Percentiles rank a stretch among this genome's conserved stretches.
These are phyloP conservation scores for Leptomonas pyrrhocoris DNA, from an alignment of 208 protist species.

Conservation along the genomic window DNA sequence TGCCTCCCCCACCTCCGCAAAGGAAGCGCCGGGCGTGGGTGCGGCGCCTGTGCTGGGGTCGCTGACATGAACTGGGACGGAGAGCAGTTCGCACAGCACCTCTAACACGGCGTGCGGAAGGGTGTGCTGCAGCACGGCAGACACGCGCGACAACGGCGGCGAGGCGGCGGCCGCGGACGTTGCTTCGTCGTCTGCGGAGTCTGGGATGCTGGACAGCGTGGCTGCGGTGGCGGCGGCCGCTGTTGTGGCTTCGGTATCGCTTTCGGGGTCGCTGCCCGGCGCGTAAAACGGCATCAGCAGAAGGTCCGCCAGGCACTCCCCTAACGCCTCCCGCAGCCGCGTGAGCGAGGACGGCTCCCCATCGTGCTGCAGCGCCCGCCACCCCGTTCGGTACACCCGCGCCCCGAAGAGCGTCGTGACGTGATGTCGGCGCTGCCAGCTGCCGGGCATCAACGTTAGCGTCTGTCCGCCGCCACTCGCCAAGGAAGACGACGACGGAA, in stretches of 20 bases:
- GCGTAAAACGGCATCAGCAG: constrained; percentile 56
- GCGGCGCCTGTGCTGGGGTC: not conserved
- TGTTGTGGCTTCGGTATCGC: too few species aligned
- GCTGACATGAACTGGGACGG: constrained; percentile 23
- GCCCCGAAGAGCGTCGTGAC: constrained; percentile 40
- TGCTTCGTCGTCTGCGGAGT: constrained; percentile 19
- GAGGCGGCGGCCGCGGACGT: not conserved
- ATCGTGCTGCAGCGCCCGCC: constrained; percentile 43
- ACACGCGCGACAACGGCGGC: not conserved
- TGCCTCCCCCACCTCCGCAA: not conserved
- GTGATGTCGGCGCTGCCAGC: constrained; percentile 39
- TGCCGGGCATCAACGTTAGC: constrained; percentile 46
- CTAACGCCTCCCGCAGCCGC: constrained; percentile 61
- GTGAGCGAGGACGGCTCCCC: constrained; percentile 57
- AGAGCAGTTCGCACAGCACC: constrained; percentile 58
- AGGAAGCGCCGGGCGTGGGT: not conserved
- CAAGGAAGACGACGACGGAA: constrained; percentile 38
- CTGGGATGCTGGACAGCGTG: too few species aligned
- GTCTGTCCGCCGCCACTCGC: not conserved
- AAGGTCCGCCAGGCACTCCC: constrained; percentile 74
- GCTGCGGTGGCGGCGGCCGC: too few species aligned
- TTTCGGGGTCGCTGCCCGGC: constrained; percentile 24
- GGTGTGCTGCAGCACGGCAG: constrained; percentile 49
- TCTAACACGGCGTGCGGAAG: constrained; percentile 61
- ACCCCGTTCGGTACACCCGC: constrained; percentile 39